phyloP scores from a whole-genome alignment of 2,329 filamentous ascomycete species.

The Parafenestella ontariensis region DNA sequence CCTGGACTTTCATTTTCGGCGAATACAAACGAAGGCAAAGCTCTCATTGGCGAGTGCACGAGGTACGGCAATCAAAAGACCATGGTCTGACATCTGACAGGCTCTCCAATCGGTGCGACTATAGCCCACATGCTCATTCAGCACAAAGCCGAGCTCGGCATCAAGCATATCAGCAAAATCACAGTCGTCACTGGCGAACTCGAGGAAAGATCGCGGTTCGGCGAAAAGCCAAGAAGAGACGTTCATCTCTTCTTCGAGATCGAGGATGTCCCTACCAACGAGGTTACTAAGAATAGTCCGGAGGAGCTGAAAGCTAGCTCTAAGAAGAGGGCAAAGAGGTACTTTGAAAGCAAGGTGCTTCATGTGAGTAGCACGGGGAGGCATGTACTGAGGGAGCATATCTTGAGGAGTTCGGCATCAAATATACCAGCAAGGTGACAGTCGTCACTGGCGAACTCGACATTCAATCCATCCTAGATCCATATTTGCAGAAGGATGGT shows the following conservation, averaged over 20 bases:
- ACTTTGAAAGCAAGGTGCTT: not conserved
- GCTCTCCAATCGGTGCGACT: constrained; percentile 26
- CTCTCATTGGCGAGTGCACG: constrained; percentile 24
- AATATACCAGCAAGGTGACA: no score
- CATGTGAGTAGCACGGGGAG: not conserved
- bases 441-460: no score
- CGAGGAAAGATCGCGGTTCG: not conserved
- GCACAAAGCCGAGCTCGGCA: constrained; percentile 25
- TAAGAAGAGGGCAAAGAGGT: no score
- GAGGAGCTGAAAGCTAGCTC: not conserved
- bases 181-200: constrained; percentile 12
- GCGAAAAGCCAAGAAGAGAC: not conserved
- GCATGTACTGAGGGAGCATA: not conserved
- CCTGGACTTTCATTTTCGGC: constrained; percentile 23
- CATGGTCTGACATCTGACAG: constrained; percentile 2
- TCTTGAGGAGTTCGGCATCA: no score
- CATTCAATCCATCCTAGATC: no score
- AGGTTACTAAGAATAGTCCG: not conserved
- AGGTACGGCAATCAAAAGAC: not conserved
- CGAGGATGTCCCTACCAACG: constrained; percentile 14
- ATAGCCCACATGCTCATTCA: constrained; percentile 19
- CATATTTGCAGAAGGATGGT: no score
- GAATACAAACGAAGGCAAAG: constrained; percentile 21
- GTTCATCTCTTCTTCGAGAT: constrained; percentile 25
- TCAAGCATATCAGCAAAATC: constrained; percentile 23